Percentiles rank a stretch among this genome's conserved stretches.
Conservation (phyloP, 2,329 filamentous ascomycete species). For the Rosellinia necatrix region DNA sequence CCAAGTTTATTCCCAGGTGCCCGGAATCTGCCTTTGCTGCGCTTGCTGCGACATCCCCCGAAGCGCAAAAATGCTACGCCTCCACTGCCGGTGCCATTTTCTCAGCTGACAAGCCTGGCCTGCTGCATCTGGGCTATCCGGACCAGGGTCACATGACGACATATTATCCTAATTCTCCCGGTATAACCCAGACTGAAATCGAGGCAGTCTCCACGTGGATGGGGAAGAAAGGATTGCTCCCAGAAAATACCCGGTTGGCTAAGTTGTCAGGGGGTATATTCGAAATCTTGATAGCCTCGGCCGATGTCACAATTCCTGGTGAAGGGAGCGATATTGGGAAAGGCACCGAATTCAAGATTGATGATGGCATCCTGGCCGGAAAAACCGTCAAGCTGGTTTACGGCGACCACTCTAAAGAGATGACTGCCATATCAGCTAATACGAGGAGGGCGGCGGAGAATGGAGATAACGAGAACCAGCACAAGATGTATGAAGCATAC, state of each 20-base stretch:
- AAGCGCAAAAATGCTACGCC: conserved; percentile 67
- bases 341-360: conserved; percentile 63
- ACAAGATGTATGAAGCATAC: conserved; percentile 63
- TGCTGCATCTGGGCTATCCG: conserved; percentile 77
- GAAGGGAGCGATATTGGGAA: conserved; percentile 72
- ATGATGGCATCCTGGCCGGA: conserved; percentile 63
- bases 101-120: conserved; percentile 63
- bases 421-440: conserved; percentile 69
- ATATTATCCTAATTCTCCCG: conserved; percentile 78
- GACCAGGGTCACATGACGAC: conserved; percentile 78
- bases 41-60: conserved; percentile 63
- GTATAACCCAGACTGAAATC: conserved; percentile 77
- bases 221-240: conserved; percentile 71
- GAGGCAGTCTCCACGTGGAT: conserved; percentile 73
- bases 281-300: conserved; percentile 77
- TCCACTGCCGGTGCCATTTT: conserved; percentile 75
- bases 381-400: conserved; percentile 74
- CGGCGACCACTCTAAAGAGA: conserved; percentile 74
- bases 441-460: conserved; percentile 71
- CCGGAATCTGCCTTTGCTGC: conserved; percentile 66
- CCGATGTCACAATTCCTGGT: conserved; percentile 60
- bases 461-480: conserved; percentile 74
- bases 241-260: conserved; percentile 76
- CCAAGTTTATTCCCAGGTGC: conserved; percentile 80
- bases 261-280: conserved; percentile 69